Evolutionary conservation across 192 early-diverging fungal genomes (phyloP).

Genomic region (Glomus cerebriforme): DNA sequence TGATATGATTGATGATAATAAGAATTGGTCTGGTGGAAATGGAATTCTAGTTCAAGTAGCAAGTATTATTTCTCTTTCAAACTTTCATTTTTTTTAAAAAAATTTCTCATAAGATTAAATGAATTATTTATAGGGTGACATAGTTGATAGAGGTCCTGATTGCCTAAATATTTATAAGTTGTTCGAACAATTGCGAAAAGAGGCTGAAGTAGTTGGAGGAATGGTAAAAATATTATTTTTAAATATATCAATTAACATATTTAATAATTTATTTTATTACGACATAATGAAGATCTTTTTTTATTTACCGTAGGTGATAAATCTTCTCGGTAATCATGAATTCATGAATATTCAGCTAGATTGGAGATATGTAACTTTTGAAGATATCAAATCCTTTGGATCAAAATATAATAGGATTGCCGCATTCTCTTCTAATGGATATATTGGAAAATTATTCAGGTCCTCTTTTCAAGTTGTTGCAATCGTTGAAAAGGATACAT

Average conservation of each 20-base stretch:
- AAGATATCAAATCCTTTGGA: constrained; percentile 40
- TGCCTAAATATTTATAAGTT: constrained; percentile 69
- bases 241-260: not conserved
- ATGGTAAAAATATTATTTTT: constrained; percentile 44
- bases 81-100: not conserved
- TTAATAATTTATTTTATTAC: not conserved
- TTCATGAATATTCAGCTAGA: constrained; percentile 41
- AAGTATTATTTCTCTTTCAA: not conserved
- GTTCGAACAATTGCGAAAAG: constrained; percentile 55
- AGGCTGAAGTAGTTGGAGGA: constrained; percentile 55
- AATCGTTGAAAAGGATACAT: constrained; percentile 6
- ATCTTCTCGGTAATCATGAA: constrained; percentile 35
- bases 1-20: constrained; percentile 55
- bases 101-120: not conserved
- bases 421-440: not conserved
- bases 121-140: constrained; percentile 57
- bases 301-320: not conserved
- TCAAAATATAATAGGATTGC: constrained; percentile 28
- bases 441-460: not conserved
- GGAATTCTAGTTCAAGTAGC: constrained; percentile 70
- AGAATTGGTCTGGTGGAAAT: constrained; percentile 60
- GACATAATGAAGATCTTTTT: not conserved
- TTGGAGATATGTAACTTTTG: constrained; percentile 37
- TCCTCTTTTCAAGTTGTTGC: not conserved
- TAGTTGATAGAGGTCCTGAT: constrained; percentile 74